Evolutionary conservation across 192 early-diverging fungal species (phyloP).

Genomic region (Gamsiella multidivaricata): DNA sequence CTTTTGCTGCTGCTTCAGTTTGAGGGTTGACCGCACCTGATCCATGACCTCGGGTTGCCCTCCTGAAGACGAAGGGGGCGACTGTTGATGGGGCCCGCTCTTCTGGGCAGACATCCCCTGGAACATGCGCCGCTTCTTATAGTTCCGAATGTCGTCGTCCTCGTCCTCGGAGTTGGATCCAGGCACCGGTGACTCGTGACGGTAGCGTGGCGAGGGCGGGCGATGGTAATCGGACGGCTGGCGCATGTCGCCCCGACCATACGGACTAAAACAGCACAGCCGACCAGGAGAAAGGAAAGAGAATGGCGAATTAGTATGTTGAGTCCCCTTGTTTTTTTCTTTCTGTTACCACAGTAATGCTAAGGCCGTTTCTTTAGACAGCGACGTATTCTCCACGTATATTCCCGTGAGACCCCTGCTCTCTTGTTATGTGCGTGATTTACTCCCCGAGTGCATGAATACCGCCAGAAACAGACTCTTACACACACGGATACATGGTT

Average conservation of each 20-base stretch:
- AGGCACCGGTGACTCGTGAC: conserved; percentile 47
- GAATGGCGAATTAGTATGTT: background rate
- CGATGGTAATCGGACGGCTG: conserved; percentile 12
- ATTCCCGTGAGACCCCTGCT: background rate
- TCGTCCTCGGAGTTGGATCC: conserved; percentile 52
- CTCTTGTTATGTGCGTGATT: too few species aligned
- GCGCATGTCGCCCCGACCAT: conserved; percentile 20
- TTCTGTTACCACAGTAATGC: background rate
- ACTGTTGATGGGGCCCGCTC: conserved; percentile 20
- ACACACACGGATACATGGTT: too few species aligned
- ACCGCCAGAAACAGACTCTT: too few species aligned
- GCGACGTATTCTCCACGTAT: background rate
- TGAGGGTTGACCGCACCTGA: conserved; percentile 61
- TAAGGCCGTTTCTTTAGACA: background rate
- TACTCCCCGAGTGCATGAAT: too few species aligned
- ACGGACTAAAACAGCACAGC: conserved; percentile 6
- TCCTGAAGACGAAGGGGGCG: conserved; percentile 27
- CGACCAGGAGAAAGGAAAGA: background rate
- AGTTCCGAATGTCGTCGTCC: conserved; percentile 52
- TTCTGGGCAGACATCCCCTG: conserved; percentile 25
- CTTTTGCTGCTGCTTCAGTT: conserved; percentile 72
- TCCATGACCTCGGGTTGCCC: conserved; percentile 61
- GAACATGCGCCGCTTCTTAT: conserved; percentile 39
- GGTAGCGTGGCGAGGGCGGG: conserved; percentile 30
- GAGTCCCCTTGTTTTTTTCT: background rate